A percentile compares a stretch with the other conserved stretches of the same genome.
Conservation (phyloP, 176 grass and related monocot species). For the Oryza rufipogon region DNA sequence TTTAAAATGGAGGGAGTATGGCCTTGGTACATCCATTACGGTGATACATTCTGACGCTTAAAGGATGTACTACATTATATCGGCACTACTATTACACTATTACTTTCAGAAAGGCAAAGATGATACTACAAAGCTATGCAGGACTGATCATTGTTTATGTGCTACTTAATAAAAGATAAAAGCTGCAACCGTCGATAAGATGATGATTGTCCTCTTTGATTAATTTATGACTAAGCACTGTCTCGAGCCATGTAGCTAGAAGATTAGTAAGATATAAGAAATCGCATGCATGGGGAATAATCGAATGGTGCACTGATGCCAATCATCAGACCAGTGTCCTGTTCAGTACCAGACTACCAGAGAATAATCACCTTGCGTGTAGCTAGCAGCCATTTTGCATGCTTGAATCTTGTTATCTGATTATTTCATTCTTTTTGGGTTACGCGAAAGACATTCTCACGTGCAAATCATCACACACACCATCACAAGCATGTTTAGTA, state of each 20-base stretch:
- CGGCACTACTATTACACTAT: no score
- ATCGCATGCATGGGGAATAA: neutral
- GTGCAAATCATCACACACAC: neutral
- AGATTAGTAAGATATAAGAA: neutral
- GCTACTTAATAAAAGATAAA: neutral
- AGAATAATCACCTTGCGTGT: conserved; percentile 33
- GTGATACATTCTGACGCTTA: neutral
- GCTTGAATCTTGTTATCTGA: neutral
- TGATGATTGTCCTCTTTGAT: neutral
- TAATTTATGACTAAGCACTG: neutral
- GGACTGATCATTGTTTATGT: neutral
- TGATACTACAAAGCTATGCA: neutral
- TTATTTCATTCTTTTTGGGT: neutral
- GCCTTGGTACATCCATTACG: neutral
- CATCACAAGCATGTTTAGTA: no score
- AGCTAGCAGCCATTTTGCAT: neutral
- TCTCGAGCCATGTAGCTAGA: neutral
- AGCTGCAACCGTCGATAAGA: neutral
- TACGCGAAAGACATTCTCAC: neutral
- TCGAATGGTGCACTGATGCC: neutral
- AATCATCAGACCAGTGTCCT: conserved; percentile 3
- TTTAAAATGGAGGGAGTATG: no score
- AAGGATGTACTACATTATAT: neutral
- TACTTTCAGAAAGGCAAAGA: neutral
- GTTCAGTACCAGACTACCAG: neutral